Percentiles rank a stretch among this genome's conserved stretches.
Conservation (phyloP, 2,329 filamentous ascomycete species). For the Zopfia rhizophila region DNA sequence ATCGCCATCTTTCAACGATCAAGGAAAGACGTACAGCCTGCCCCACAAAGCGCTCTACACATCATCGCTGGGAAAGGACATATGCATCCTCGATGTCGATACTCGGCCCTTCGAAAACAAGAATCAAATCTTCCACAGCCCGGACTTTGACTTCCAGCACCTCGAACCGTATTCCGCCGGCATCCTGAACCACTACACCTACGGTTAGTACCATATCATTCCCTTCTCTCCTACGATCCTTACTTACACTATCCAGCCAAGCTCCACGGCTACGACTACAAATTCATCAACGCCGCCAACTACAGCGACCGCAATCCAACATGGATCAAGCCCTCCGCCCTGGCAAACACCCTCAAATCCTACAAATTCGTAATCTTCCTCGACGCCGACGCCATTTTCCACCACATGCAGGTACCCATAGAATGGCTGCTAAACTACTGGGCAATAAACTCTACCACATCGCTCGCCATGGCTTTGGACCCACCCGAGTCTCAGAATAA, state of each 20-base stretch:
- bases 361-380: constrained; percentile 53
- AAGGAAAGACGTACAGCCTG: constrained; percentile 1
- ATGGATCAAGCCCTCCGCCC: constrained; percentile 49
- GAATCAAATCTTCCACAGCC: constrained; percentile 28
- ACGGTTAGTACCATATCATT: constrained; percentile 1
- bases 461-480: constrained; percentile 53
- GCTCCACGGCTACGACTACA: constrained; percentile 56
- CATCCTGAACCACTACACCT: constrained; percentile 24
- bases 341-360: constrained; percentile 9
- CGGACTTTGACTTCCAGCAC: constrained; percentile 5
- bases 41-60: background rate
- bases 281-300: constrained; percentile 44
- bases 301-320: constrained; percentile 45
- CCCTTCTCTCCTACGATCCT: background rate
- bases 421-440: constrained; percentile 58
- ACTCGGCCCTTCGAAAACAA: constrained; percentile 25
- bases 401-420: constrained; percentile 51
- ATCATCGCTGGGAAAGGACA: constrained; percentile 12
- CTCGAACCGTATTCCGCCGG: constrained; percentile 4
- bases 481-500: constrained; percentile 38
- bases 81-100: constrained; percentile 24
- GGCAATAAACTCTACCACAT: constrained; percentile 47
- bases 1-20: background rate
- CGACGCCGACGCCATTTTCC: constrained; percentile 54
- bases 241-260: constrained; percentile 21